Base-by-base conservation (phyloP, 495 filamentous ascomycete species). In the Aspergillus carlsbadensis region DNA sequence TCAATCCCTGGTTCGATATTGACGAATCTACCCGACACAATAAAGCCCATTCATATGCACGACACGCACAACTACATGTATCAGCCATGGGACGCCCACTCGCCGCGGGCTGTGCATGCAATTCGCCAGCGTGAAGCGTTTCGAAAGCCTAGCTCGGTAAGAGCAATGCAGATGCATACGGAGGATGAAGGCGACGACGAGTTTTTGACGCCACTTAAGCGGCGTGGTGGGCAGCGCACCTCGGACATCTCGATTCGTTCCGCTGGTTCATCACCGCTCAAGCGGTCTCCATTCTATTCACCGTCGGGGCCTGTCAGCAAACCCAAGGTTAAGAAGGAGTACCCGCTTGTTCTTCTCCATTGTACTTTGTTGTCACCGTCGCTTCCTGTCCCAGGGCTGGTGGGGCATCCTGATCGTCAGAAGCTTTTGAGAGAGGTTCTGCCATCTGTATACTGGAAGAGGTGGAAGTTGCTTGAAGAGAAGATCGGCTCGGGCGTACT, bases 281-380 rank as follows among this genome's bases (percentile, higher is more conserved):
- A 72, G 56, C 62, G 74, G 35, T 71, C 68, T 1, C 70, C 71
- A 1, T 75, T 73, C 48, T 75, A 77, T 51, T 82, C 78, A 2
- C 78, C 79, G 10, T 76, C 76, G 17, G 74, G 54, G 14, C 68
- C 66, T 4, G 67, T 67, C 15, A 73, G 63, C 20, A 83, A 80
- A 57, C 82, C 74, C 37, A 84, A 75, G 37, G 73, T 72, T 17
- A 87, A 84, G 70, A 86, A 80, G 50, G 86, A 83, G 60, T 81
- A 78, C 49, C 92, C 93, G 2, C 83, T 98, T 7, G 89, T 96
- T 5, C 78, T 97, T 7, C 78, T 98, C 1, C 93, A 98, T 61
- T 88, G 93, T 49, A 96, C 89, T 0, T 70, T 96, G 2, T 79
- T 96, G 2, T 86, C 90, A 0, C 81, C 84, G 1, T 86, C 87